Conservation (phyloP, 345 rosid species). For the Orychophragmus violaceus region DNA sequence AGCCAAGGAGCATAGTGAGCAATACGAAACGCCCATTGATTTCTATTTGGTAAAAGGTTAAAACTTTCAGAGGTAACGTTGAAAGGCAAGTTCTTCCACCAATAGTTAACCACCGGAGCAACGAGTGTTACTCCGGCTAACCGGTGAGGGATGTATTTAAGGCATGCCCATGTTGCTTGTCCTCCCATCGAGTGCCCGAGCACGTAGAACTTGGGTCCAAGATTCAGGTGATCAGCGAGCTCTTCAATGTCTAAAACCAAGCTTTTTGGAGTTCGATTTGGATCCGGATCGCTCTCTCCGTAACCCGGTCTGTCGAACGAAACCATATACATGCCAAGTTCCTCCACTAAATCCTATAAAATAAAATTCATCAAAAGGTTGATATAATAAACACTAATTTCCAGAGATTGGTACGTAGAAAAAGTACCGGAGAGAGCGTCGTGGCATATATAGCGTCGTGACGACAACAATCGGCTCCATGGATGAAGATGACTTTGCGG, state of each 20-base stretch:
- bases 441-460: conserved; percentile 30
- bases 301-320: conserved; percentile 60
- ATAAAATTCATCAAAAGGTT: not conserved
- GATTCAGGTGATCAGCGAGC: conserved; percentile 51
- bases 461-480: conserved; percentile 41
- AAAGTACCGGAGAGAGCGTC: conserved; percentile 32
- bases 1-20: conserved; percentile 61
- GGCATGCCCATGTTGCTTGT: conserved; percentile 39
- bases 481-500: conserved; percentile 40
- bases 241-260: conserved; percentile 50
- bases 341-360: conserved; percentile 40
- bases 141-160: conserved; percentile 61
- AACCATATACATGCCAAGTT: conserved; percentile 39
- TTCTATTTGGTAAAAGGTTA: conserved; percentile 28
- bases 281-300: conserved; percentile 61
- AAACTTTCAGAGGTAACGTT: conserved; percentile 39
- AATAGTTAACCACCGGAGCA: conserved; percentile 48
- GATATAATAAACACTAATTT: not conserved
- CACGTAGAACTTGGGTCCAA: conserved; percentile 44
- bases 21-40: conserved; percentile 50
- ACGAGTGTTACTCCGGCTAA: conserved; percentile 45
- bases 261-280: conserved; percentile 39
- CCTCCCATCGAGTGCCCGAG: conserved; percentile 57
- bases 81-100: conserved; percentile 49
- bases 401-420: not conserved